Conservation (phyloP, 164 flowering plant genomes). For the Warburgia ugandensis region DNA sequence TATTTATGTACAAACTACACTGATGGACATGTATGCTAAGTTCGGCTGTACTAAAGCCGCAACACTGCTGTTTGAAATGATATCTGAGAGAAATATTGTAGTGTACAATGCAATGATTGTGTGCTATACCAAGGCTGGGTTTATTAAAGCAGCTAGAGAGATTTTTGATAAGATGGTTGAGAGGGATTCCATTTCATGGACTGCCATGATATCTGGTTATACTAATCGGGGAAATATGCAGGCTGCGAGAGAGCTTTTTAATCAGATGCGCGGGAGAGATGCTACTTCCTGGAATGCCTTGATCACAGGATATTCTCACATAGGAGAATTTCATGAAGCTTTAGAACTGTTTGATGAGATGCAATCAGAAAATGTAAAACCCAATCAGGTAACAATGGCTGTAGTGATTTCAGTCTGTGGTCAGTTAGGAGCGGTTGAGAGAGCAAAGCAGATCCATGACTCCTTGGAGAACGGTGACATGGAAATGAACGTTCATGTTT, state of each 20-base stretch:
- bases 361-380: constrained; percentile 7
- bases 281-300: constrained; percentile 12
- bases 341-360: constrained; percentile 7
- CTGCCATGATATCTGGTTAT: constrained; percentile 9
- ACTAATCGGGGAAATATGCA: constrained; percentile 7
- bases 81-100: constrained; percentile 9
- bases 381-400: constrained; percentile 14
- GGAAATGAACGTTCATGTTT: constrained; percentile 8
- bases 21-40: constrained; percentile 13
- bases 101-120: constrained; percentile 11
- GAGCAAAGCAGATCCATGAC: constrained; percentile 1
- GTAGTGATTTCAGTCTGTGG: constrained; percentile 6
- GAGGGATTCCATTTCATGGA: constrained; percentile 12
- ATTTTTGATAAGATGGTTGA: constrained; percentile 9
- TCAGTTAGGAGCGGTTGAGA: constrained; percentile 11
- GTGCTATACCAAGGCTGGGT: constrained; percentile 8
- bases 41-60: constrained; percentile 9
- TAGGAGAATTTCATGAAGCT: constrained; percentile 7
- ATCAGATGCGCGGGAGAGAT: constrained; percentile 5
- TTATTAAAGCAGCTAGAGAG: constrained; percentile 3
- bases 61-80: constrained; percentile 4
- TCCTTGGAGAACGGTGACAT: constrained; percentile 7
- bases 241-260: constrained; percentile 7
- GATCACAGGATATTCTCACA: constrained; percentile 8
- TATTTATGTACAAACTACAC: constrained; percentile 9